Conservation (phyloP, 2,329 filamentous ascomycete species). For the Aspergillus fumigatiaffinis region DNA sequence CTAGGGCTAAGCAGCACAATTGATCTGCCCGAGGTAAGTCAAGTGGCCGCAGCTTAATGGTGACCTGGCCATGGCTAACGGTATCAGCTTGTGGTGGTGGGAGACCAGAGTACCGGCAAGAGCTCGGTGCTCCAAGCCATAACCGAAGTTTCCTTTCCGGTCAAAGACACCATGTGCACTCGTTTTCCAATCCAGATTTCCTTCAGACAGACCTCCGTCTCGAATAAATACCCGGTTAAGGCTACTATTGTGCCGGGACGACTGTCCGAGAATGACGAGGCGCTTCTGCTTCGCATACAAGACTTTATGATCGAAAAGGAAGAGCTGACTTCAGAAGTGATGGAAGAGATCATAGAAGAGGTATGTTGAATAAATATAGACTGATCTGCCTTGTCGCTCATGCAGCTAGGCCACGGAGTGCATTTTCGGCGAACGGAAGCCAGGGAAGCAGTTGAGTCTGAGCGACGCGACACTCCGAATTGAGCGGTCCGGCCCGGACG, state of each 20-base stretch:
- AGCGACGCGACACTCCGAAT: too few relatives aligned
- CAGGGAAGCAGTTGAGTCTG: too few relatives aligned
- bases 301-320: neutral
- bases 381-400: too few relatives aligned
- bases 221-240: neutral
- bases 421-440: too few relatives aligned
- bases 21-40: conserved; percentile 12
- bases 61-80: too few relatives aligned
- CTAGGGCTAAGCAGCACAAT: conserved; percentile 14
- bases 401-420: neutral
- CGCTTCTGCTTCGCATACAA: neutral
- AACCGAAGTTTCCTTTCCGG: conserved; percentile 4
- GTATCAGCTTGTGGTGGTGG: neutral
- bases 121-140: conserved; percentile 10
- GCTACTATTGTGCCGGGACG: neutral
- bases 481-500: too few relatives aligned
- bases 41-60: too few relatives aligned
- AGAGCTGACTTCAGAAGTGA: neutral
- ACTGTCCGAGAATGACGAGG: neutral
- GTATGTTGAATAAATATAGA: neutral
- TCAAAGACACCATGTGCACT: conserved; percentile 3
- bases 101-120: conserved; percentile 7
- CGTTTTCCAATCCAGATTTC: conserved; percentile 6
- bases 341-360: conserved; percentile 2
- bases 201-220: conserved; percentile 2